Evolutionary conservation across 2,329 filamentous ascomycete species (phyloP).

Genomic region (Aspergillus amoenus): DNA sequence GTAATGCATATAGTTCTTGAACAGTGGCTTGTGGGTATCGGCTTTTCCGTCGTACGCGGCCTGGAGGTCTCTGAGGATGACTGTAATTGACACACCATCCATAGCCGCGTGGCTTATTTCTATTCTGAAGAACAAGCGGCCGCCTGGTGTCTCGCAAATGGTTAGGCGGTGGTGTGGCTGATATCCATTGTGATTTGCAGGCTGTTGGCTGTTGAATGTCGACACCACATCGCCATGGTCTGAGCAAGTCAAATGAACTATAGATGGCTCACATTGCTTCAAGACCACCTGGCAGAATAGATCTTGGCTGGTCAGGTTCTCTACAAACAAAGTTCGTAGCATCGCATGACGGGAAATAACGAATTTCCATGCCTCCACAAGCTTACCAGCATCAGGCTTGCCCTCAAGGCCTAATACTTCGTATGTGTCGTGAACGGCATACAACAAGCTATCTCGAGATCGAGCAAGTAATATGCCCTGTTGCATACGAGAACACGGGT

Average conservation of each 20-base stretch:
- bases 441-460: slow-evolving; percentile 33
- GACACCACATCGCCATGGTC: slow-evolving; percentile 29
- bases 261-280: slow-evolving; percentile 29
- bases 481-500: slow-evolving; percentile 40
- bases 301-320: slow-evolving; percentile 31
- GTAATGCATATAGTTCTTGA: slow-evolving; percentile 37
- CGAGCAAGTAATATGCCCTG: slow-evolving; percentile 38
- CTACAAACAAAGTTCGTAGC: slow-evolving; percentile 39
- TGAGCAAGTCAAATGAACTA: slow-evolving; percentile 30
- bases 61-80: slow-evolving; percentile 48
- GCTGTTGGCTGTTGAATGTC: slow-evolving; percentile 29
- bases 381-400: slow-evolving; percentile 26
- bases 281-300: slow-evolving; percentile 38
- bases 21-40: slow-evolving; percentile 34
- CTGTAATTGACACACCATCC: slow-evolving; percentile 53
- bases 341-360: slow-evolving; percentile 35
- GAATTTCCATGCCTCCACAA: slow-evolving; percentile 32
- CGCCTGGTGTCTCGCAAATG: slow-evolving; percentile 42
- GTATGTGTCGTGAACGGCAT: slow-evolving; percentile 40
- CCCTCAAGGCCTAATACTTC: slow-evolving; percentile 26
- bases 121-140: slow-evolving; percentile 45
- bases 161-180: slow-evolving; percentile 48
- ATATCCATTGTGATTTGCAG: slow-evolving; percentile 25
- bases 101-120: slow-evolving; percentile 54
- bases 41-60: slow-evolving; percentile 47